Evolutionary conservation across 108 stramenopile species (phyloP).

Genomic region (Pseudonitzschia multiseries): DNA sequence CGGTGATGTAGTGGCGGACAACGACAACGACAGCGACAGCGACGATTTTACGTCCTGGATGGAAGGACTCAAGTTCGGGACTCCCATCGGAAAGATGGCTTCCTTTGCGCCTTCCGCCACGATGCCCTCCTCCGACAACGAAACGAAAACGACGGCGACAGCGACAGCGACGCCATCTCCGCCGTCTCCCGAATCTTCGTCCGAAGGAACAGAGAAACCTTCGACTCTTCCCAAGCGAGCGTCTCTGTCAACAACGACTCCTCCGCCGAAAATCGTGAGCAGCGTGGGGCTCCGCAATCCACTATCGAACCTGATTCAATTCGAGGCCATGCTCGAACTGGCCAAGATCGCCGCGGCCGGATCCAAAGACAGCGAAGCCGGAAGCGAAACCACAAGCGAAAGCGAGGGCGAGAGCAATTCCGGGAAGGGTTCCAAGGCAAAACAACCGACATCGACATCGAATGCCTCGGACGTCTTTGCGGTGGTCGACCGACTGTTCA

Average conservation of each 20-base stretch:
- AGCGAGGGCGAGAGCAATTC: too few relatives aligned
- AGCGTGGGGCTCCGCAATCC: slow-evolving; percentile 11
- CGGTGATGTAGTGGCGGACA: not conserved
- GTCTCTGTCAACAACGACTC: too few relatives aligned
- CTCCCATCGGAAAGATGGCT: not conserved
- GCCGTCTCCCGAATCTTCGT: not conserved
- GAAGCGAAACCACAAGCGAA: too few relatives aligned
- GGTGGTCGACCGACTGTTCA: slow-evolving; percentile 15
- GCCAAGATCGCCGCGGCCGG: slow-evolving; percentile 13
- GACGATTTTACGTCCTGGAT: slow-evolving; percentile 23
- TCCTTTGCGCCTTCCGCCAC: not conserved
- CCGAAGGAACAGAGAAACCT: too few relatives aligned
- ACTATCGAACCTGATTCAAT: slow-evolving; percentile 20
- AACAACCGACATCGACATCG: too few relatives aligned
- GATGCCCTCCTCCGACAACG: not conserved
- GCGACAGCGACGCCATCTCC: not conserved
- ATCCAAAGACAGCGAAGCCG: slow-evolving; percentile 2
- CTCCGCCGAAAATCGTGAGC: not conserved
- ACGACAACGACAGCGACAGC: not conserved
- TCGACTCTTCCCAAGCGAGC: too few relatives aligned
- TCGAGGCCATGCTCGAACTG: slow-evolving; percentile 27
- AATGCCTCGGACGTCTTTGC: slow-evolving; percentile 10
- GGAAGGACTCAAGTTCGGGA: slow-evolving; percentile 12
- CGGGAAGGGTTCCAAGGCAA: not conserved
- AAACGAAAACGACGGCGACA: not conserved